A percentile compares a stretch with the other conserved stretches of the same genome.
These are phyloP conservation scores for Malus fusca DNA, from an alignment of 306 rosid species.

Conservation along the genomic window DNA sequence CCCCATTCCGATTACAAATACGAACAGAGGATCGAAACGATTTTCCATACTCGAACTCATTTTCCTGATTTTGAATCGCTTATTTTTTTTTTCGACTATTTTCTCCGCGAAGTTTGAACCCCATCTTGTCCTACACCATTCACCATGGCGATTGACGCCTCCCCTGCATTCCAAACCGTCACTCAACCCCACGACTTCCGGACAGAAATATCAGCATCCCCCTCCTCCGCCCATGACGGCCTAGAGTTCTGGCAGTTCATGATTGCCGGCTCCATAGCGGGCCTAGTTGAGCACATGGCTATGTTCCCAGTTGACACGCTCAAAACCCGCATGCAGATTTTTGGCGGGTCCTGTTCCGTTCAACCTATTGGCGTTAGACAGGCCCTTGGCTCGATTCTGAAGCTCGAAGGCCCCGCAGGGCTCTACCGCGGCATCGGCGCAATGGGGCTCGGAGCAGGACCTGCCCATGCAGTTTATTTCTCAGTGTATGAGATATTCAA, in stretches of 20 bases:
- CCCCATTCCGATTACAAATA: neutral
- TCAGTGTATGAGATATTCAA: slow-evolving; percentile 67
- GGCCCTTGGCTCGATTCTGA: slow-evolving; percentile 50
- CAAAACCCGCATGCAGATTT: slow-evolving; percentile 77
- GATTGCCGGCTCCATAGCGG: slow-evolving; percentile 80
- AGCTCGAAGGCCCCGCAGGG: slow-evolving; percentile 60
- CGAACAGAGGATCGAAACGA: too few species aligned
- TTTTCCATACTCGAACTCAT: neutral
- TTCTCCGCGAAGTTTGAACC: neutral
- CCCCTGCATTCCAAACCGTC: slow-evolving; percentile 15
- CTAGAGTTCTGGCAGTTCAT: slow-evolving; percentile 79
- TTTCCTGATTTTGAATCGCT: neutral
- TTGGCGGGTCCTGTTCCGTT: slow-evolving; percentile 50
- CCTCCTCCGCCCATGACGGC: slow-evolving; percentile 53
- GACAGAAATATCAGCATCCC: slow-evolving; percentile 28
- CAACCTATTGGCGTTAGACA: slow-evolving; percentile 58
- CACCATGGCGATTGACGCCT: slow-evolving; percentile 36
- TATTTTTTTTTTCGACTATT: too few species aligned
- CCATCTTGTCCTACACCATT: neutral
- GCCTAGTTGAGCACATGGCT: slow-evolving; percentile 70
- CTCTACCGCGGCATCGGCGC: slow-evolving; percentile 78
- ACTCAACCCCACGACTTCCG: slow-evolving; percentile 41
- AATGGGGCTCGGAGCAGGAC: slow-evolving; percentile 93
- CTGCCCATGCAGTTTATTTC: slow-evolving; percentile 87
- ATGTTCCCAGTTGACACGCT: slow-evolving; percentile 94